Conservation (phyloP, 257 asterid species). For the Lycium barbarum region DNA sequence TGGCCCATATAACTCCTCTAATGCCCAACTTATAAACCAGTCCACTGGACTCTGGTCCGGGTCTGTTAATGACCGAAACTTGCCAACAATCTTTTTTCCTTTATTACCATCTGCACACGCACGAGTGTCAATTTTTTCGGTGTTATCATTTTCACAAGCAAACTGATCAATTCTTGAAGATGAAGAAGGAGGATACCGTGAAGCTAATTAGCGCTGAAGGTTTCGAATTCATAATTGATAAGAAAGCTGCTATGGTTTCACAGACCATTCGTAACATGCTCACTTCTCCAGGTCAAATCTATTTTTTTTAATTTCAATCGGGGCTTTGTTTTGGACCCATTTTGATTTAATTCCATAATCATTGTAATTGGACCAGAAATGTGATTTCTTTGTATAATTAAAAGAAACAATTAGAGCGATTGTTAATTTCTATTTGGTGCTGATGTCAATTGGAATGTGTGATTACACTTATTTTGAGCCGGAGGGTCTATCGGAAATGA, state of each 20-base stretch:
- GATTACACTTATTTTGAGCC: too few relatives aligned
- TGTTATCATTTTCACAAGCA: conserved; percentile 10
- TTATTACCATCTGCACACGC: neutral
- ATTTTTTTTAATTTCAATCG: neutral
- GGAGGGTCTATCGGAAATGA: too few relatives aligned
- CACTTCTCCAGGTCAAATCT: conserved; percentile 84
- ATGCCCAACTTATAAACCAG: neutral
- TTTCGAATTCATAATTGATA: conserved; percentile 84
- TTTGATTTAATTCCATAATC: neutral
- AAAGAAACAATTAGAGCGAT: neutral
- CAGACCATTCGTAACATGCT: conserved; percentile 99
- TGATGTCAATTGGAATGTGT: too few relatives aligned
- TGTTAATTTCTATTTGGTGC: neutral
- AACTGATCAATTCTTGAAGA: conserved; percentile 25
- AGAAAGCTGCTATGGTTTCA: conserved; percentile 97
- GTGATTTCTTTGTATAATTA: neutral
- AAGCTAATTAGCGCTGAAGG: conserved; percentile 97
- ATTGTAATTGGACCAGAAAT: neutral
- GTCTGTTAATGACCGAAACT: neutral
- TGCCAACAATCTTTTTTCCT: neutral
- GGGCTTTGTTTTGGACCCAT: neutral
- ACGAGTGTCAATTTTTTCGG: conserved; percentile 7
- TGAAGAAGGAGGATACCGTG: conserved; percentile 86
- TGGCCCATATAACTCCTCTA: neutral
- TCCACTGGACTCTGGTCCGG: neutral